Evolutionary conservation across 495 filamentous ascomycete species (phyloP), one percentile per base, ranked within the genome.

Genomic region (Gamarada debralockiae): DNA sequence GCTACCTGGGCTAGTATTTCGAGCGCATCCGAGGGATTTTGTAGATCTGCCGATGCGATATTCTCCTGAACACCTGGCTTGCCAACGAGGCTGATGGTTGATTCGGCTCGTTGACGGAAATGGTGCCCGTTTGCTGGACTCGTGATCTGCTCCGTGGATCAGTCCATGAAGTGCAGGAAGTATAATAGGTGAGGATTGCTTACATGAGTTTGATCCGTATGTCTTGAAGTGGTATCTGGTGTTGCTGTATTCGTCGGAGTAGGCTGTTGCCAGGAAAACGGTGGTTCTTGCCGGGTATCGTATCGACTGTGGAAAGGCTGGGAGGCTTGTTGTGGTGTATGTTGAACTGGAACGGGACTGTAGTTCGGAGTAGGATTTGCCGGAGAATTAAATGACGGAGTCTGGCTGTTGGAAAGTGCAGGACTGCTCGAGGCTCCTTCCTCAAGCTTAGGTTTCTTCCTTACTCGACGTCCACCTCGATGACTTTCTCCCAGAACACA

Each of bases 401-500:
- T 38, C 18, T 29, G 20, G 10, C 33, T 44, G 3, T 34, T 24
- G 9, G 59, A 53, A 17, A 48, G 48, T 8, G 15, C n/a, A 17
- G 58, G 58, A 17, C 23, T 38, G 14, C 38, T 52, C 10, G 37
- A 23, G 6, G 44, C 22, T 23, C 44, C 45, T 23, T 51, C 50
- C 13, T 56, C 61, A 4, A 60, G 31, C 48, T 54, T 63, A 3
- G 53, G 57, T 34, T 60, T 63, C 54, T 63, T 63, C 56, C 17
- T 70, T 64, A 82, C 78, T 44, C 82, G 75, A 36, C 80, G 74
- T 15, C 82, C 81, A 27, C 82, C 81, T 20, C 81, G 74, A 62
- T 84, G 83, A 15, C 77, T 81, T 42, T 76, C 73, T 29, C 81
- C 80, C 4, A 85, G 68, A 7, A 84, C 70, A 60, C 82, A 85